Evolutionary conservation across 2,329 filamentous ascomycete genomes (phyloP), one percentile per base, ranked within the genome.

Genomic region (Calonectria pseudoturangicola): DNA sequence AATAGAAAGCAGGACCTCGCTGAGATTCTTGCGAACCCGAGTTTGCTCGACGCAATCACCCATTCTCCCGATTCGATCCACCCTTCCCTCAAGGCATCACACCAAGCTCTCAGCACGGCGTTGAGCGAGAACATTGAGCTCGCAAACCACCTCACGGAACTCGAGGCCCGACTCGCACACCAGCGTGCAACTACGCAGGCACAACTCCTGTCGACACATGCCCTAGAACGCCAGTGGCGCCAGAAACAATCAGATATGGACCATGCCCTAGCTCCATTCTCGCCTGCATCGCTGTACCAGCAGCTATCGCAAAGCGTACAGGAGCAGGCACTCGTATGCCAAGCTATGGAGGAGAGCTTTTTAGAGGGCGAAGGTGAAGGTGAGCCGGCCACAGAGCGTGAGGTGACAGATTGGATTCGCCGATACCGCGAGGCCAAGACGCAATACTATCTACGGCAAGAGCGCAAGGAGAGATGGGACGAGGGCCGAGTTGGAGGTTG

Each of bases 401-500:
- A 98, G 85, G 92, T 94, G 30, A 87, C 89, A 2, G 96, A 98
- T 73, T 98, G 97, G 92, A 91, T 98, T 25, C 89, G 93, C 79
- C 87, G 93, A 79, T 94, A 98, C 75, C 89, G 95, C 77, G 95
- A 96, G 78, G 94, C 94, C 12, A 94, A 93, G 81, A 93, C 94
- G 78, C 86, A 93, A 70, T 93, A 93, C 74, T 97, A 97, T 81
- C 87, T 96, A 67, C 89, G 97, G 71, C 92, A 93, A 81, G 97
- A 98, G 86, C 91, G 95, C 76, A 98, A 96, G 84, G 94, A 95
- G 80, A 90, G 97, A 79, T 98, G 97, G 97, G 97, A 98, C 82
- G 96, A 98, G 85, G 95, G 96, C 28, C 89, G 96, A 77, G 96
- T 98, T 41, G 96, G 96, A 13, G 97, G 97, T 0, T 98, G 97